These are phyloP conservation scores for Jackrogersella minutella DNA, from an alignment of 495 filamentous ascomycete genomes.

Conservation along the genomic window DNA sequence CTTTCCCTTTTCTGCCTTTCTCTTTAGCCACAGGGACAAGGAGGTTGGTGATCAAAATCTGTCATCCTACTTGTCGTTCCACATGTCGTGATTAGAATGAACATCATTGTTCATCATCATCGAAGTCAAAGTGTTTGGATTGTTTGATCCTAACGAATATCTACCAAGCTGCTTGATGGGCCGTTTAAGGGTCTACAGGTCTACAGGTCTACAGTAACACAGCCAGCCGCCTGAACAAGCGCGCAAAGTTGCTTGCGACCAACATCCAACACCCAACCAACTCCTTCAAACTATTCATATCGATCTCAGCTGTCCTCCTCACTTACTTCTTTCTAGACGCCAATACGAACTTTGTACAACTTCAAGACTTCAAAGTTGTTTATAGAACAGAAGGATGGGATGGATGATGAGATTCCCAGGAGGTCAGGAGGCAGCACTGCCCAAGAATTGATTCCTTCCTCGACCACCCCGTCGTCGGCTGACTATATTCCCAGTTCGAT, in stretches of 20 bases:
- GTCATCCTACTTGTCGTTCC: slow-evolving; percentile 26
- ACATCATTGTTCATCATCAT: too few species aligned
- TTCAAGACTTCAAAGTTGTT: slow-evolving; percentile 21
- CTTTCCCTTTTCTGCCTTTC: not conserved
- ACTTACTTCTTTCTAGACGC: slow-evolving; percentile 3
- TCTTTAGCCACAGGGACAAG: slow-evolving; percentile 11
- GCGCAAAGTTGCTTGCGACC: slow-evolving; percentile 4
- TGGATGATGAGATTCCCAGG: slow-evolving; percentile 15
- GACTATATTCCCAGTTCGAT: slow-evolving; percentile 14
- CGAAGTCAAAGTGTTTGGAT: not conserved
- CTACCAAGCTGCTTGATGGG: too few species aligned
- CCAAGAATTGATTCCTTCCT: slow-evolving; percentile 21
- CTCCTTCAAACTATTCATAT: slow-evolving; percentile 18
- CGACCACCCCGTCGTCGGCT: slow-evolving; percentile 8
- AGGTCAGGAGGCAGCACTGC: slow-evolving; percentile 16
- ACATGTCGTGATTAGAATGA: slow-evolving; percentile 22
- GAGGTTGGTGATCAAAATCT: slow-evolving; percentile 18
- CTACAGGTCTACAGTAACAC: slow-evolving; percentile 13
- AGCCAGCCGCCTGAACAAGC: slow-evolving; percentile 18
- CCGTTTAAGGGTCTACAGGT: too few species aligned
- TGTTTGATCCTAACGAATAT: slow-evolving; percentile 29
- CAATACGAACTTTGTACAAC: slow-evolving; percentile 9
- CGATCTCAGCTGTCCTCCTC: not conserved
- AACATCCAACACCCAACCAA: too few species aligned
- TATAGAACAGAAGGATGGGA: slow-evolving; percentile 40